These are phyloP conservation scores for Phoma sp. DNA, from an alignment of 2,329 filamentous ascomycete genomes.

Conservation along the genomic window DNA sequence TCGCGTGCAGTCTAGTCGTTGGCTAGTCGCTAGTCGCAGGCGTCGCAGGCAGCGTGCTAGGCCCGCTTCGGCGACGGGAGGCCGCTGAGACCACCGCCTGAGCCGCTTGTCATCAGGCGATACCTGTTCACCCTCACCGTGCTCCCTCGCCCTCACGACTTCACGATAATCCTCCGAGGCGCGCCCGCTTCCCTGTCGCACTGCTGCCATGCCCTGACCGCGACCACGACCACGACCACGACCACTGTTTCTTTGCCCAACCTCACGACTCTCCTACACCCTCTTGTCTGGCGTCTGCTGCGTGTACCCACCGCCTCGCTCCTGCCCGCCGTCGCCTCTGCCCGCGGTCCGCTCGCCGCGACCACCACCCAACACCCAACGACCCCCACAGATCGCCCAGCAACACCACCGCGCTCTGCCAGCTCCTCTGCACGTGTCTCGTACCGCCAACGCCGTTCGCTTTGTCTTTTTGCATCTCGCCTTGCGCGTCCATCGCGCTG, in stretches of 20 bases:
- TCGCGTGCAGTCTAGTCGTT: constrained; percentile 3
- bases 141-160: constrained; percentile 23
- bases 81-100: not conserved
- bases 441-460: constrained; percentile 11
- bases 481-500: constrained; percentile 17
- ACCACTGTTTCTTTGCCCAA: constrained; percentile 35
- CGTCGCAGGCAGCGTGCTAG: not conserved
- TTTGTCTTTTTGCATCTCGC: constrained; percentile 12
- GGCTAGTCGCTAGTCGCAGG: not conserved
- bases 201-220: constrained; percentile 32
- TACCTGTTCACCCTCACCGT: constrained; percentile 10
- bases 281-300: constrained; percentile 7
- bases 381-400: constrained; percentile 1
- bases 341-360: constrained; percentile 20
- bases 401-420: constrained; percentile 7
- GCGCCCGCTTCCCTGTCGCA: constrained; percentile 32
- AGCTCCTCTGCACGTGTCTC: constrained; percentile 13
- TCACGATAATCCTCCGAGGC: constrained; percentile 32
- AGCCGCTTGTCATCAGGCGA: constrained; percentile 9
- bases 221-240: constrained; percentile 24
- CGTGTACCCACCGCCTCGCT: constrained; percentile 25
- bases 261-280: constrained; percentile 16
- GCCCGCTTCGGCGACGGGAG: not conserved
- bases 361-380: constrained; percentile 20
- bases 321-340: constrained; percentile 30